phyloP scores from a whole-genome alignment of 257 asterid species.

The Nicotiana tomentosiformis region DNA sequence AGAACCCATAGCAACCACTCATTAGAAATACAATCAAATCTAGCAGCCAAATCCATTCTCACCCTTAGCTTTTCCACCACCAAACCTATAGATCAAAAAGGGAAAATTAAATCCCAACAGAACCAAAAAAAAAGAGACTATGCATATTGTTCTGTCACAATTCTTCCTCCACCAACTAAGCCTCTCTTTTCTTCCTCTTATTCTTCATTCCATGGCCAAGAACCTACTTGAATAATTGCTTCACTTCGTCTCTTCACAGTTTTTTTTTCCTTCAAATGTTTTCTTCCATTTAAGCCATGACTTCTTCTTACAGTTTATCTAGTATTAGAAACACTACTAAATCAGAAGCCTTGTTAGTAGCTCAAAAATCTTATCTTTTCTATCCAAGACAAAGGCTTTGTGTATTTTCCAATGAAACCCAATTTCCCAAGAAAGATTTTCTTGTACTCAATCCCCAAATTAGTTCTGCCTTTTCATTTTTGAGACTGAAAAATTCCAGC shows the following conservation, averaged over 20 bases:
- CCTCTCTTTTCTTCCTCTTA: conserved; percentile 13
- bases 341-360: conserved; percentile 24
- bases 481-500: conserved; percentile 20
- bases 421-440: conserved; percentile 29
- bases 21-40: conserved; percentile 25
- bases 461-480: conserved; percentile 17
- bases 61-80: conserved; percentile 22
- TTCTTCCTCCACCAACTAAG: conserved; percentile 13
- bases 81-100: not conserved
- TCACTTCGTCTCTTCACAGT: conserved; percentile 9
- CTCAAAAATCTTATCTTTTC: conserved; percentile 27
- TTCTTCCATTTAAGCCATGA: conserved; percentile 37
- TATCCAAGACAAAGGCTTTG: conserved; percentile 28
- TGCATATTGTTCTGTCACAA: conserved; percentile 7
- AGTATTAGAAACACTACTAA: conserved; percentile 38
- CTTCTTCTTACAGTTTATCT: conserved; percentile 51
- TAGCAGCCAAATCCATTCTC: conserved; percentile 31
- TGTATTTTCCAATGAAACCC: conserved; percentile 20
- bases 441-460: conserved; percentile 31
- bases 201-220: conserved; percentile 44
- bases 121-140: conserved; percentile 1
- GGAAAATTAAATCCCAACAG: not conserved
- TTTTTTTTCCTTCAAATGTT: not conserved
- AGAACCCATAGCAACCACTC: conserved; percentile 41
- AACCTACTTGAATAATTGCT: conserved; percentile 34